Evolutionary conservation across 2,329 filamentous ascomycete species (phyloP), one percentile per base, ranked within the genome.

Genomic region (Verticillium nubilum): DNA sequence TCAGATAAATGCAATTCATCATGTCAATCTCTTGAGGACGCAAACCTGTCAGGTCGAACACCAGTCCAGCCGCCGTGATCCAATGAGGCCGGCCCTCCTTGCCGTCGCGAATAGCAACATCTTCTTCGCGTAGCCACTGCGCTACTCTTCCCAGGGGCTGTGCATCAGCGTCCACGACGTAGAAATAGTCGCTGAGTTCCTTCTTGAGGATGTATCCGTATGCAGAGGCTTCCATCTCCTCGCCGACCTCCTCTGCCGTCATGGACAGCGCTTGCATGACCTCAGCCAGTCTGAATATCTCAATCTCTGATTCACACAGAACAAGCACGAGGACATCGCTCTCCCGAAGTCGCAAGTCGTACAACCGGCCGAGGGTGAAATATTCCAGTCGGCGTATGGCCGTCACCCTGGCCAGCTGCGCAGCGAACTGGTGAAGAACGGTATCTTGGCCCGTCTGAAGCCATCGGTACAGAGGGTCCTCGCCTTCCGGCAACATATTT

Each of bases 41-140:
- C 56, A 37, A 42, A 65, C 63, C 17, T 4, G 62, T 64, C 10
- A 64, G 28, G 19, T 65, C 62, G 12, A 59, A 65, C 15, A 65
- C 56, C 13, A 26, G 31, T 9, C 58, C 47, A 1, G 37, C 54
- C 3, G 60, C 37, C 0, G 13, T 31, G 12, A 63, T 59, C 58
- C 63, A 62, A 1, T 54, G 13, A 5, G 60, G 57, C 2, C 28
- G 17, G 3, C 57, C 55, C 2, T 54, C 50, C 13, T 52, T 52
- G 3, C 62, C 62, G 19, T 62, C 52, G 13, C 42, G 37, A n/a
- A 50, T 1, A 9, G 37, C 29, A n/a, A 63, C 23, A 5, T 63
- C 60, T 3, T 59, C 62, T 1, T 27, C 27, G 15, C 60, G 35
- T 3, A 58, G 6, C 19, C 58, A 19, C 13, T 57, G 55, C 7